These are phyloP conservation scores for Metarhizium album DNA, from an alignment of 2,329 filamentous ascomycete species.

Conservation along the genomic window DNA sequence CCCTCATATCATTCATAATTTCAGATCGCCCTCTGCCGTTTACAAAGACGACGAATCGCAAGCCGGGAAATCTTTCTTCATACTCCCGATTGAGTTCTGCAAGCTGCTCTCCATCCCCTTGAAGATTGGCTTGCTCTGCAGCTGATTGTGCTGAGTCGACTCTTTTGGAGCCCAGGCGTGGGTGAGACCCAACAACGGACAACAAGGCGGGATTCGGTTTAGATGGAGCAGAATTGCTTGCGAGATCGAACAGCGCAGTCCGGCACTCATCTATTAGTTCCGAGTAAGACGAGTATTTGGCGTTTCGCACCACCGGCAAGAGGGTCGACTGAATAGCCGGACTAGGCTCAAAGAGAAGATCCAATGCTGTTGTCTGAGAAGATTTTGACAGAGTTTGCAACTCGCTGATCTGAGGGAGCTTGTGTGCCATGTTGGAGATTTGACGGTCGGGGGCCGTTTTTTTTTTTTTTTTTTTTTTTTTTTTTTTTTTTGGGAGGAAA, in stretches of 20 bases:
- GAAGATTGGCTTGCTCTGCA: constrained; percentile 72
- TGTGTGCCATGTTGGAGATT: constrained; percentile 11
- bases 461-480: too few relatives aligned
- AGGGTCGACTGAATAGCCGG: constrained; percentile 62
- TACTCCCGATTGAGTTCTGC: constrained; percentile 63
- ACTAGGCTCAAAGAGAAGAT: constrained; percentile 78
- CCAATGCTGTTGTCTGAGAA: constrained; percentile 49
- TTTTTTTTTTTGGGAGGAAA: too few relatives aligned
- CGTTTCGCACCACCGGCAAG: constrained; percentile 49
- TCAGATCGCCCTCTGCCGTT: constrained; percentile 63
- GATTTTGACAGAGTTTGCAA: constrained; percentile 45
- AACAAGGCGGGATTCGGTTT: constrained; percentile 47
- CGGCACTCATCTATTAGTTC: constrained; percentile 59
- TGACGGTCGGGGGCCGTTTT: not conserved
- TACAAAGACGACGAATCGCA: constrained; percentile 88
- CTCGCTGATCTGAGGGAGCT: constrained; percentile 45
- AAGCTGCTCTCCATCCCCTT: constrained; percentile 51
- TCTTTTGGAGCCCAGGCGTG: constrained; percentile 70
- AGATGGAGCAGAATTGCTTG: constrained; percentile 34
- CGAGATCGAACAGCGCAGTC: constrained; percentile 49
- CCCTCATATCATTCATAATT: constrained; percentile 75
- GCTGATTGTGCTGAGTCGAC: constrained; percentile 72
- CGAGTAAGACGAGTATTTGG: constrained; percentile 53
- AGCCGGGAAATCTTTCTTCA: constrained; percentile 67
- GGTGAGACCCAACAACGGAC: constrained; percentile 69